These are phyloP conservation scores for Phytophthora fragariae DNA, from an alignment of 352 stramenopile species.

Conservation along the genomic window DNA sequence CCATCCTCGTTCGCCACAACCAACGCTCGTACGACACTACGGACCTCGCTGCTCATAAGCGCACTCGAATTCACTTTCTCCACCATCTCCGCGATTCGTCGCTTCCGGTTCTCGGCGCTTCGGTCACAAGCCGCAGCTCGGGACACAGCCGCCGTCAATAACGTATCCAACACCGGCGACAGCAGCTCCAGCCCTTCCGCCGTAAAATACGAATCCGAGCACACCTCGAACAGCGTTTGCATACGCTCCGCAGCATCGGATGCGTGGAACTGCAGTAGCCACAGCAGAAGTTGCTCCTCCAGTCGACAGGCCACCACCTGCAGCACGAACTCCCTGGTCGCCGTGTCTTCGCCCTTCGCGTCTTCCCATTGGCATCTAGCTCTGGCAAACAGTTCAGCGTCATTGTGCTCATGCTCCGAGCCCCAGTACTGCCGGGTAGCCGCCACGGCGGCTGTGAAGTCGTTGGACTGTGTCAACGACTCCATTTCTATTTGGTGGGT, in stretches of 20 bases:
- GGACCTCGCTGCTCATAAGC: constrained; percentile 7
- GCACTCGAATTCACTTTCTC: constrained; percentile 1
- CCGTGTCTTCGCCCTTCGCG: neutral
- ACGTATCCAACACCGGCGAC: constrained; percentile 13
- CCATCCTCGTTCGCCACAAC: neutral
- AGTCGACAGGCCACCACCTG: constrained; percentile 35
- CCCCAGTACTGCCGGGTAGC: constrained; percentile 29
- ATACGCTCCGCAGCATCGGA: constrained; percentile 40
- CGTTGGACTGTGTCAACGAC: constrained; percentile 1
- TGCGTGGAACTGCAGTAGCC: constrained; percentile 44
- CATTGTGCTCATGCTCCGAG: neutral
- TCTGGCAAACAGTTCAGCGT: constrained; percentile 32
- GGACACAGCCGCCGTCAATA: constrained; percentile 18
- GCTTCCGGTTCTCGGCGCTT: constrained; percentile 4
- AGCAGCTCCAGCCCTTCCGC: constrained; percentile 10
- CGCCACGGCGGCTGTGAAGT: constrained; percentile 7
- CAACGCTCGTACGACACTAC: constrained; percentile 14
- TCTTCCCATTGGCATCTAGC: constrained; percentile 27
- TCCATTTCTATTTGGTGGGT: constrained; percentile 3
- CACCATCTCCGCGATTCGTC: constrained; percentile 16
- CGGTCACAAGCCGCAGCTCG: constrained; percentile 30
- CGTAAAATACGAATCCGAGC: constrained; percentile 18
- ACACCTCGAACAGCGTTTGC: constrained; percentile 17
- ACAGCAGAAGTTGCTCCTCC: constrained; percentile 40
- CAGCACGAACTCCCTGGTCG: constrained; percentile 27